These are phyloP conservation scores for Murraya koenigii DNA, from an alignment of 345 rosid genomes.

Conservation along the genomic window DNA sequence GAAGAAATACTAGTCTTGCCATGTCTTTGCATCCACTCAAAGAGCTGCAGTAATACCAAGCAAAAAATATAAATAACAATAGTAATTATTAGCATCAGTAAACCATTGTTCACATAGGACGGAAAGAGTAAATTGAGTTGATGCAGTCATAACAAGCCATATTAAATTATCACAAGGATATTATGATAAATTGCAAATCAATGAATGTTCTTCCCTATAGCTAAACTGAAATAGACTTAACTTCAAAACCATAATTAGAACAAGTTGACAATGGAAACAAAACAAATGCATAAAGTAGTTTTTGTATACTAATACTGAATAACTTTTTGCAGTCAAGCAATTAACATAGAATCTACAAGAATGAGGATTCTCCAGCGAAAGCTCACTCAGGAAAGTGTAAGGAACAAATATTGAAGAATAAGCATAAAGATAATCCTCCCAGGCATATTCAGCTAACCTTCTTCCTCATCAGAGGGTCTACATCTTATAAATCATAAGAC, in stretches of 20 bases:
- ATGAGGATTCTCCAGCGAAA: neutral
- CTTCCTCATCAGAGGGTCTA: neutral
- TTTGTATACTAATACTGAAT: neutral
- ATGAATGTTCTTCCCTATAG: neutral
- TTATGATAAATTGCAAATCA: neutral
- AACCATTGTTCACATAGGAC: neutral
- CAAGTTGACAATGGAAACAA: neutral
- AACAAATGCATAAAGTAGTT: neutral
- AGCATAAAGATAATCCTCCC: neutral
- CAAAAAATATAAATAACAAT: neutral
- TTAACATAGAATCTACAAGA: neutral
- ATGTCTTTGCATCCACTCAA: conserved; percentile 84
- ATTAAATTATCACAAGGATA: neutral
- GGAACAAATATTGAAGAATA: neutral
- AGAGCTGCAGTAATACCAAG: conserved; percentile 54
- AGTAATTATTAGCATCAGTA: neutral
- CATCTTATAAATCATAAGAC: neutral
- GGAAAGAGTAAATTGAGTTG: neutral
- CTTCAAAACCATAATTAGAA: neutral
- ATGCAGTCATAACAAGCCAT: neutral
- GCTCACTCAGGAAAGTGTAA: neutral
- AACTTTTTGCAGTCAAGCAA: neutral
- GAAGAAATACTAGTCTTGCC: conserved; percentile 64
- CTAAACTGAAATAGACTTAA: neutral
- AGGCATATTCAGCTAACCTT: neutral